These are phyloP conservation scores for Aegilops bicornis DNA, from an alignment of 176 grass and related monocot species.

Conservation along the genomic window DNA sequence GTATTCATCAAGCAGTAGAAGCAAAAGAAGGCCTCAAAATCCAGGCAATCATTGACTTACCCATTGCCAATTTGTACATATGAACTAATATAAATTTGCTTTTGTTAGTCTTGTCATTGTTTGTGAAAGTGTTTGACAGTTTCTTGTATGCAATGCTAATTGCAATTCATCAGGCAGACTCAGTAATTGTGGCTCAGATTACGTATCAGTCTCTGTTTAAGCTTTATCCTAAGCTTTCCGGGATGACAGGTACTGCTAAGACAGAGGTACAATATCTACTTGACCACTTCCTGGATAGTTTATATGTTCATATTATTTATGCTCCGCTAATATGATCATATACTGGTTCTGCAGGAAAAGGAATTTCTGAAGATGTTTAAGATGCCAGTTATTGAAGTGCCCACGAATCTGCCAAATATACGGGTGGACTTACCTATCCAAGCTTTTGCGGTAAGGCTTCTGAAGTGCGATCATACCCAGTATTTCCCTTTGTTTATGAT, in stretches of 20 bases:
- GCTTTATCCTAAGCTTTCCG: slow-evolving; percentile 97
- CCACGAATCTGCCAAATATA: slow-evolving; percentile 94
- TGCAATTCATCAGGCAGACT: slow-evolving; percentile 78
- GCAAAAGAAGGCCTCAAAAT: slow-evolving; percentile 97
- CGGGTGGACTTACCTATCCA: slow-evolving; percentile 86
- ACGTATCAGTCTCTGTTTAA: slow-evolving; percentile 98
- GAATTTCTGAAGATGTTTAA: slow-evolving; percentile 99
- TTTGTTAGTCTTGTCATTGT: not conserved
- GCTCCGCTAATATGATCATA: not conserved
- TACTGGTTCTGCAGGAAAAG: slow-evolving; percentile 70
- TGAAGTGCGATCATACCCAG: not conserved
- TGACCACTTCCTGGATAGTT: slow-evolving; percentile 14
- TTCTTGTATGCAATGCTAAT: slow-evolving; percentile 26
- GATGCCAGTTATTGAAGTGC: slow-evolving; percentile 95
- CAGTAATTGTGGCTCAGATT: slow-evolving; percentile 93
- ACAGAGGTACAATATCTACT: slow-evolving; percentile 72
- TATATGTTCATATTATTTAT: slow-evolving; percentile 15
- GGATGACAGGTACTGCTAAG: slow-evolving; percentile 98
- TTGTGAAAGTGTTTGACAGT: slow-evolving; percentile 21
- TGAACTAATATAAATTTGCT: not conserved
- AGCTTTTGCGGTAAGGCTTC: slow-evolving; percentile 85
- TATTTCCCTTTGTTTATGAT: not conserved
- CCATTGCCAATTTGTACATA: not conserved
- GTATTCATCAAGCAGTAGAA: slow-evolving; percentile 99
- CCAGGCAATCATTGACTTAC: slow-evolving; percentile 50